Evolutionary conservation across 805 yeast genomes (phyloP).

Genomic region (Candida sithepensis): DNA sequence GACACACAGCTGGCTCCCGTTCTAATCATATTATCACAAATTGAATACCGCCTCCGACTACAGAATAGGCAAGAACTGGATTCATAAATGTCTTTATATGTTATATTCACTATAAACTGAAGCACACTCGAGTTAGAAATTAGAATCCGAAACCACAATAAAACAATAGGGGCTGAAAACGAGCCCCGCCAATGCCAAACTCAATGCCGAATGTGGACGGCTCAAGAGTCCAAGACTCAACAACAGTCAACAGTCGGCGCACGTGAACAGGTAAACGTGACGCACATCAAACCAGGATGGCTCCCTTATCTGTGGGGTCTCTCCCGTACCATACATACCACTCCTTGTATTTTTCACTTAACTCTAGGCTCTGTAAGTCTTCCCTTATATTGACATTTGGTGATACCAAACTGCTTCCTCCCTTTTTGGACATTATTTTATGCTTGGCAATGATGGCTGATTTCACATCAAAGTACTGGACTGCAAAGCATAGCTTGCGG

Average conservation of each 20-base stretch:
- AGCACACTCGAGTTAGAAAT: no score
- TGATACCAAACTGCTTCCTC: neutral
- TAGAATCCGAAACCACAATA: no score
- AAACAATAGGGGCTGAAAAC: no score
- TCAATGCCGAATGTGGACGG: no score
- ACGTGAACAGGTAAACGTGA: neutral
- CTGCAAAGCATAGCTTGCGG: constrained; percentile 54
- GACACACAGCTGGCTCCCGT: neutral
- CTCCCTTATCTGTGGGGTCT: constrained; percentile 58
- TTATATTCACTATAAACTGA: no score
- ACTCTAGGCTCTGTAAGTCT: constrained; percentile 2
- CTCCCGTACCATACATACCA: constrained; percentile 69
- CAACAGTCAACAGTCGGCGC: no score
- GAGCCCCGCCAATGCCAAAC: no score
- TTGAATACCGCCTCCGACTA: no score
- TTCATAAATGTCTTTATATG: no score
- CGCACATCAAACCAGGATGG: constrained; percentile 8
- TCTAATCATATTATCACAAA: neutral
- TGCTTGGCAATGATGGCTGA: constrained; percentile 59
- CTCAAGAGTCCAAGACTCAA: no score
- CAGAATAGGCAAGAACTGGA: no score
- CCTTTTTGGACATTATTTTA: constrained; percentile 33
- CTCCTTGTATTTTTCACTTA: constrained; percentile 44
- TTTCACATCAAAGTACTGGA: constrained; percentile 55
- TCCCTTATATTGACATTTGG: neutral